A percentile compares a stretch with the other conserved stretches of the same genome.
These are phyloP conservation scores for Phytophthora lateralis DNA, from an alignment of 352 stramenopile species.

Conservation along the genomic window DNA sequence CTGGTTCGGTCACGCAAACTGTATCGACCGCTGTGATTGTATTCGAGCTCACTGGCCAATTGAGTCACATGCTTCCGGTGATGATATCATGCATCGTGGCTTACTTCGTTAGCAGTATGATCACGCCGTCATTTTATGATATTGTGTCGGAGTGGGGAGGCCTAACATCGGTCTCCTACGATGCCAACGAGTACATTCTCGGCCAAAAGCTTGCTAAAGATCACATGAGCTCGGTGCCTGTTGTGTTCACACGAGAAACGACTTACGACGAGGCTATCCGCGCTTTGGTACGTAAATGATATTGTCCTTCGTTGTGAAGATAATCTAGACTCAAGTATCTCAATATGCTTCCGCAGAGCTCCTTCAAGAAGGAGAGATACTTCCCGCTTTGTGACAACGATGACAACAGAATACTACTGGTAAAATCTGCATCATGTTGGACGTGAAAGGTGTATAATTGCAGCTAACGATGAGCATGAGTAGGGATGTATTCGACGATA, in stretches of 20 bases:
- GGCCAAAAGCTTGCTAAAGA: conserved; percentile 71
- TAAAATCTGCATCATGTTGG: conserved; percentile 13
- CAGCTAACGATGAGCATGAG: conserved; percentile 1
- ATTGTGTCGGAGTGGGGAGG: conserved; percentile 78
- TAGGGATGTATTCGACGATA: conserved; percentile 74
- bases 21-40: conserved; percentile 90
- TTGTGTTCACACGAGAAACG: conserved; percentile 74
- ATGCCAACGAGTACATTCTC: conserved; percentile 81
- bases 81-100: conserved; percentile 86
- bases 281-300: conserved; percentile 58
- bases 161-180: conserved; percentile 79
- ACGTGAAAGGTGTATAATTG: not conserved
- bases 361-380: conserved; percentile 72
- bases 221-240: conserved; percentile 61
- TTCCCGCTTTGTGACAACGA: conserved; percentile 75
- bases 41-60: conserved; percentile 83
- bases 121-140: conserved; percentile 87
- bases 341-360: conserved; percentile 42
- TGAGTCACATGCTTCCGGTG: conserved; percentile 85
- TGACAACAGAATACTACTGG: conserved; percentile 55
- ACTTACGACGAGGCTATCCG: conserved; percentile 78
- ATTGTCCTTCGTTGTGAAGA: not conserved
- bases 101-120: conserved; percentile 84
- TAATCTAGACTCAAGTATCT: not conserved
- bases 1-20: conserved; percentile 89